These are phyloP conservation scores for Solanum tarijense DNA, from an alignment of 257 asterid genomes.

Conservation along the genomic window DNA sequence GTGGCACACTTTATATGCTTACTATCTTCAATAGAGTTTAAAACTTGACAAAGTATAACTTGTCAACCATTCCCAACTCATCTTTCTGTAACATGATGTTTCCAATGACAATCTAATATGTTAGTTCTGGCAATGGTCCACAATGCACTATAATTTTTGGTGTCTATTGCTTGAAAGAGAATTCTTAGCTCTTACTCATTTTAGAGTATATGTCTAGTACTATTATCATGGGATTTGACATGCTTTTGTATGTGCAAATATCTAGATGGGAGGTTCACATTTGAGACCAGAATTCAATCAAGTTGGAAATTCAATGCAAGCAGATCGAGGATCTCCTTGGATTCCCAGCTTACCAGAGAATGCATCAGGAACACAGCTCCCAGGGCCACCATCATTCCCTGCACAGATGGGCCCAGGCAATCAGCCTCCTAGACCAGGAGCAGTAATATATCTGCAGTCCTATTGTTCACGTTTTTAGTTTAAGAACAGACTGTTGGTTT, in stretches of 20 bases:
- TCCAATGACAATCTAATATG: background rate
- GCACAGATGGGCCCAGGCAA: constrained; percentile 59
- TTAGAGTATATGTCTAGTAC: background rate
- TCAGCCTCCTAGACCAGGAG: constrained; percentile 49
- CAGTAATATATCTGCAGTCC: constrained; percentile 29
- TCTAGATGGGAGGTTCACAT: constrained; percentile 61
- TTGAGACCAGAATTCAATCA: constrained; percentile 70
- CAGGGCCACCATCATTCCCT: constrained; percentile 44
- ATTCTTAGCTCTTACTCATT: background rate
- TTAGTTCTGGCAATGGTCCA: background rate
- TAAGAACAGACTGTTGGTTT: background rate
- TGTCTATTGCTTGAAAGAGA: background rate
- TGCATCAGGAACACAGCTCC: constrained; percentile 34
- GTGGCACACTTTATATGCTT: background rate
- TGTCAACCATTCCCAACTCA: background rate
- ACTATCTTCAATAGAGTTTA: background rate
- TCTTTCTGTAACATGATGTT: background rate
- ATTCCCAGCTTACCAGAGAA: constrained; percentile 46
- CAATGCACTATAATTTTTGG: background rate
- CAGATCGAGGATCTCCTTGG: constrained; percentile 60
- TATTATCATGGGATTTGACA: background rate
- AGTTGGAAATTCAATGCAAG: constrained; percentile 56
- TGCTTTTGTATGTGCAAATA: constrained; percentile 2
- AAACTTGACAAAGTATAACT: background rate
- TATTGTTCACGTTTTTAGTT: background rate